Evolutionary conservation across 2,329 filamentous ascomycete genomes (phyloP).

Genomic region (Dothistroma septosporum): DNA sequence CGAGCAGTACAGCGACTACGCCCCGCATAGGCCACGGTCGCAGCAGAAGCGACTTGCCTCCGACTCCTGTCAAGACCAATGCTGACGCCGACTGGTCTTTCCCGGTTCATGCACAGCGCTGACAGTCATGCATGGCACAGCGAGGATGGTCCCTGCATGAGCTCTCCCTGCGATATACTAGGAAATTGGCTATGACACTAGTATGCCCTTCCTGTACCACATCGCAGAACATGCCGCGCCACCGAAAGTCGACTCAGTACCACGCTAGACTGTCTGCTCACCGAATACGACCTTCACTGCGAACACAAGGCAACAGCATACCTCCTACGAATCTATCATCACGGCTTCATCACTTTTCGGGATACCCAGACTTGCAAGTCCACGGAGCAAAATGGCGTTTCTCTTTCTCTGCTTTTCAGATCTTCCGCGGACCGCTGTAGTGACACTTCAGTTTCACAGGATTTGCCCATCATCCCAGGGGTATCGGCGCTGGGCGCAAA

Average conservation of each 20-base stretch:
- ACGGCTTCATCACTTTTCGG: slow-evolving; percentile 5
- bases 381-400: slow-evolving; percentile 2
- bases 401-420: neutral
- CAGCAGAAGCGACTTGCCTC: slow-evolving; percentile 21
- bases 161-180: neutral
- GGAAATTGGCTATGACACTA: neutral
- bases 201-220: neutral
- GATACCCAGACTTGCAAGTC: neutral
- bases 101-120: slow-evolving; percentile 4
- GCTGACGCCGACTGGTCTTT: slow-evolving; percentile 13
- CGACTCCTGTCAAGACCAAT: slow-evolving; percentile 19
- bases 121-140: neutral
- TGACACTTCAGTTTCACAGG: neutral
- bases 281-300: neutral
- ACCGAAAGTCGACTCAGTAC: neutral
- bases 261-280: neutral
- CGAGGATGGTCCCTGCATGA: neutral
- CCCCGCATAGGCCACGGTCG: slow-evolving; percentile 20
- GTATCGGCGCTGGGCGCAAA: slow-evolving; percentile 2
- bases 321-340: neutral
- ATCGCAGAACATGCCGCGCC: neutral
- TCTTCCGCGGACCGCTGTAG: neutral
- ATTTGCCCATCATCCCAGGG: neutral
- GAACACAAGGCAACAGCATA: neutral
- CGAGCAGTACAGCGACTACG: slow-evolving; percentile 17